Base-by-base conservation (phyloP, 306 rosid species). In the Pyrus communis region DNA sequence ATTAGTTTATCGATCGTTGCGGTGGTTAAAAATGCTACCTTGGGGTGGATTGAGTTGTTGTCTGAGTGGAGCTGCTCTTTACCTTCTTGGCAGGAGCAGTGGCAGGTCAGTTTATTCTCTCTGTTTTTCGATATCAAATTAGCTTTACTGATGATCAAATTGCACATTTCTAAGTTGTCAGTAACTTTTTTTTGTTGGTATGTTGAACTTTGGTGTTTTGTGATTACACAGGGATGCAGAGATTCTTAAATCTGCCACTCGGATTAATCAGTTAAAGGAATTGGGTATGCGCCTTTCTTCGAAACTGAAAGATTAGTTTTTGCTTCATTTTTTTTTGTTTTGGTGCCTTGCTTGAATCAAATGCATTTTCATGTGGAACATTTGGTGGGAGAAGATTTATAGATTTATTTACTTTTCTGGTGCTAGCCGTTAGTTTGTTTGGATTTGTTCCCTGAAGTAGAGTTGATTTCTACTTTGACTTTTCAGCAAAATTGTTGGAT, bases 31-130 rank as follows among this genome's bases (percentile, higher is more conserved):
- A 80, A 95, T 88, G 97, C 64, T 92, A 80, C 99, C 97, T 59
- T 92, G 97, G 99, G 90, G 97, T 74, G 99, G 99, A 69, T 27
- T 95, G 69, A 89, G 96, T 78, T 95, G 99, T 73, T 95, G 99
- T 80, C 67, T 95, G 85, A 92, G 97, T 86, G 97, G 95, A 66
- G 97, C 92, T 83, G 97, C 97, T 76, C 97, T 95, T 69, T 92
- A 92, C 81, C 93, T 92, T 84, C 99, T 95, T 54, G 99, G 99
- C 52, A 88, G 99, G 85, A 88, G 96, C 76, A 92, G 93, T 85
- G 96, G 97, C 84, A 88, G 97, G 97, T 88, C 38, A 23, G 77
- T 69, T 2, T 13, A 1, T 71, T 25, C 75, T 33, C 38, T 71
- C 33, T 33, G 7, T 63, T 80, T 43, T 57, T 13, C 4, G 4